Evolutionary conservation across 1,284 basidiomycete genomes (phyloP).

Genomic region (Salmacisia buchloeana): DNA sequence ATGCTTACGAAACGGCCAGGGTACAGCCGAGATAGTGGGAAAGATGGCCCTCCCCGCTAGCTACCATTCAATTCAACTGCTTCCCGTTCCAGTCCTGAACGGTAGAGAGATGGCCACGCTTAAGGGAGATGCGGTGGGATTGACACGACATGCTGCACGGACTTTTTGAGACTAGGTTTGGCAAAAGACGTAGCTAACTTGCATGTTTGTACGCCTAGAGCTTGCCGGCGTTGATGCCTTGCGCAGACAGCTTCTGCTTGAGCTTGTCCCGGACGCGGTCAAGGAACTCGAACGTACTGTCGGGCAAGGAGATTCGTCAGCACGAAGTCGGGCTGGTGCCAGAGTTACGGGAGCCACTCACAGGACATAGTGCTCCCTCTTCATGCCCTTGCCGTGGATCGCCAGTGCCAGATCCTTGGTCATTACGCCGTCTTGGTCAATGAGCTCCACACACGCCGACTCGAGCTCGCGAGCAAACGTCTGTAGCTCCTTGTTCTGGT

Average conservation of each 20-base stretch:
- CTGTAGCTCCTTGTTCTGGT: constrained; percentile 70
- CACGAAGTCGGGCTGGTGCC: neutral
- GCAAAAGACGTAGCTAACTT: neutral
- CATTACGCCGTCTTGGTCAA: constrained; percentile 85
- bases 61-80: too few relatives aligned
- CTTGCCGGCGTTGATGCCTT: constrained; percentile 40
- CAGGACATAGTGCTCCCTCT: constrained; percentile 47
- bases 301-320: neutral
- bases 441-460: constrained; percentile 80
- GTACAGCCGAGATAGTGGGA: too few relatives aligned
- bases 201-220: constrained; percentile 17
- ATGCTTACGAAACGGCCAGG: too few relatives aligned
- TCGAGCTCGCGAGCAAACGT: constrained; percentile 78
- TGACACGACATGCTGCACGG: too few relatives aligned
- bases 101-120: too few relatives aligned
- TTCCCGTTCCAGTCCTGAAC: too few relatives aligned
- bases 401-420: constrained; percentile 85
- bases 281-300: constrained; percentile 41
- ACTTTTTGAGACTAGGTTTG: neutral
- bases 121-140: too few relatives aligned
- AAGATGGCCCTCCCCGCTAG: too few relatives aligned
- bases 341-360: neutral
- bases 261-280: constrained; percentile 42
- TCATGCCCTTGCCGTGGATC: constrained; percentile 74
- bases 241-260: constrained; percentile 25